phyloP scores from a whole-genome alignment of 352 stramenopile species.

The Phytophthora podocarpi region DNA sequence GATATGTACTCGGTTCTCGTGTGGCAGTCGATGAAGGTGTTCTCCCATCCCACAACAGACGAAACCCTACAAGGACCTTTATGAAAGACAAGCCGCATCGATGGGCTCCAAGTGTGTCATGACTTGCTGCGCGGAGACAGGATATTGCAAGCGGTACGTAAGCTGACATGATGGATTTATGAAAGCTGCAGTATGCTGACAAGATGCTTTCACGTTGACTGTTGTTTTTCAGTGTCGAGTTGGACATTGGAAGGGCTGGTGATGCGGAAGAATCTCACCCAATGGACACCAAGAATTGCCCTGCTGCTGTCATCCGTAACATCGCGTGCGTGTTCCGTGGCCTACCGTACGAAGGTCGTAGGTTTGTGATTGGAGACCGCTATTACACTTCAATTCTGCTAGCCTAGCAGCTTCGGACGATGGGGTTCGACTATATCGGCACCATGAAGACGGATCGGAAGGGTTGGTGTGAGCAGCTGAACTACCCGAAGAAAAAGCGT shows the following conservation, averaged over 20 bases:
- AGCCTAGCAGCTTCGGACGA: neutral
- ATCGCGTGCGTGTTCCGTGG: neutral
- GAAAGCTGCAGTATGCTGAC: too few species aligned
- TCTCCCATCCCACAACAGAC: neutral
- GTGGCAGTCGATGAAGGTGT: constrained; percentile 13
- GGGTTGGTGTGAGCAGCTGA: neutral
- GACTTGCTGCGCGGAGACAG: constrained; percentile 13
- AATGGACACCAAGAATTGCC: neutral
- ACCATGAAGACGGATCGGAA: neutral
- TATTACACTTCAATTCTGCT: neutral
- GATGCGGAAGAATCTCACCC: neutral
- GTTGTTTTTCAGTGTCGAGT: neutral
- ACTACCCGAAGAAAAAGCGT: neutral
- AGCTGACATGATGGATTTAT: neutral
- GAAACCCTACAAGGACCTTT: constrained; percentile 7
- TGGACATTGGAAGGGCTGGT: neutral
- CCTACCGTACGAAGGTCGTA: neutral
- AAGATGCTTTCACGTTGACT: neutral
- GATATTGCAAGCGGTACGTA: constrained; percentile 17
- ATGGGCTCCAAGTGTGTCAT: constrained; percentile 15
- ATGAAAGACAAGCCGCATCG: constrained; percentile 4
- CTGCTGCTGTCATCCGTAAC: constrained; percentile 1
- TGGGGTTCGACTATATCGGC: neutral
- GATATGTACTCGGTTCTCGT: neutral
- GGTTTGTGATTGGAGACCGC: neutral